These are phyloP conservation scores for Beauveria caledonica DNA, from an alignment of 2,329 filamentous ascomycete species.

Conservation along the genomic window DNA sequence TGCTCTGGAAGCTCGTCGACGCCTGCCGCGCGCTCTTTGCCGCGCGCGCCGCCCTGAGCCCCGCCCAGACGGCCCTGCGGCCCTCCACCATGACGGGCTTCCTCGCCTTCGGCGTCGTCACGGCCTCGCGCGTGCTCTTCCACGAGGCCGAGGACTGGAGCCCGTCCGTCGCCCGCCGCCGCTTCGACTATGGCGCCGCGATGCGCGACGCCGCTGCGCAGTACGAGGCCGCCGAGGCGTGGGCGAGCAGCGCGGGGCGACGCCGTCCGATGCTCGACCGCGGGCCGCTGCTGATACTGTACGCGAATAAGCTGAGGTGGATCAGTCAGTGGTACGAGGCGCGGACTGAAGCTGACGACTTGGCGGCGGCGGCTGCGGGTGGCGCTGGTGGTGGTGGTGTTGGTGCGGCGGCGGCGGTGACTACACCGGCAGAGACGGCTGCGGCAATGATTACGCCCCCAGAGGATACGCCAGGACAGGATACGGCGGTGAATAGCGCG, in stretches of 20 bases:
- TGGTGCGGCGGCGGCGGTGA: neutral
- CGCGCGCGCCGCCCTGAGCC: neutral
- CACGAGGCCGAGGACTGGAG: constrained; percentile 9
- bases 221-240: neutral
- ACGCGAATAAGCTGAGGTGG: neutral
- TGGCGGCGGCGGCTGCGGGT: neutral
- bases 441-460: neutral
- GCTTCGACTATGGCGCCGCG: neutral
- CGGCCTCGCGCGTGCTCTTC: constrained; percentile 4
- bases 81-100: constrained; percentile 9
- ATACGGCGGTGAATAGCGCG: neutral
- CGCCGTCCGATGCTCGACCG: neutral
- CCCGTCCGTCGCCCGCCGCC: neutral
- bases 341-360: neutral
- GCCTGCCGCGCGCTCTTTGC: neutral
- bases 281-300: neutral
- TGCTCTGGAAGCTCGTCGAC: constrained; percentile 7
- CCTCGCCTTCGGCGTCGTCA: neutral
- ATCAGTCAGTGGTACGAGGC: constrained; percentile 6
- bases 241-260: neutral
- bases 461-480: neutral
- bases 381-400: neutral
- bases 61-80: neutral
- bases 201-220: neutral
- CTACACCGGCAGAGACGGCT: neutral